Evolutionary conservation across 2,329 filamentous ascomycete species (phyloP).

Genomic region (Verticillium nubilum): DNA sequence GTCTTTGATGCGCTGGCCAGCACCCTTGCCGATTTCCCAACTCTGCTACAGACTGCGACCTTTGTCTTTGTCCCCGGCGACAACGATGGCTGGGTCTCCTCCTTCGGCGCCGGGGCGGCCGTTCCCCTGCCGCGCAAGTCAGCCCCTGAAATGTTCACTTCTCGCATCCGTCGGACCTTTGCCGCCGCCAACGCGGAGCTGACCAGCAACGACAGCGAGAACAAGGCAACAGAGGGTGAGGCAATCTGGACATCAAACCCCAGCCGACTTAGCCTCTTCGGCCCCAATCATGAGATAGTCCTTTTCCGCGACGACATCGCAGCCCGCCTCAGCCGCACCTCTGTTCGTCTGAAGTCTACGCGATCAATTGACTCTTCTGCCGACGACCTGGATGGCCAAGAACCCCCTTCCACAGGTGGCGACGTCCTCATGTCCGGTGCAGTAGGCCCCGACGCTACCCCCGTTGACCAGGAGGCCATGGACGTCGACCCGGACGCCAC

Average conservation of each 20-base stretch:
- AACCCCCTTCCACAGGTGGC: conserved; percentile 6
- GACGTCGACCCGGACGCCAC: conserved; percentile 32
- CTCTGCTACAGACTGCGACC: conserved; percentile 70
- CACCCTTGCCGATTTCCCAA: conserved; percentile 76
- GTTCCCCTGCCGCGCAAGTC: conserved; percentile 63
- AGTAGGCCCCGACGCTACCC: conserved; percentile 14
- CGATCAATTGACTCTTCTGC: conserved; percentile 19
- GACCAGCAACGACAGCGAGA: conserved; percentile 34
- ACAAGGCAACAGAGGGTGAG: conserved; percentile 49
- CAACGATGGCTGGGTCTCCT: conserved; percentile 93
- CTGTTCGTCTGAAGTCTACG: conserved; percentile 60
- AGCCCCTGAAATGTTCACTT: conserved; percentile 87
- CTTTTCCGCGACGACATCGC: conserved; percentile 85
- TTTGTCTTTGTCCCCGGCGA: conserved; percentile 95
- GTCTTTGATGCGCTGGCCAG: conserved; percentile 85
- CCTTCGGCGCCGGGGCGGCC: conserved; percentile 72
- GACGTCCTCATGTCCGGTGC: conserved; percentile 28
- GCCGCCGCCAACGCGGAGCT: conserved; percentile 67
- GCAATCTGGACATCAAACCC: conserved; percentile 89
- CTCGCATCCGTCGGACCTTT: conserved; percentile 75
- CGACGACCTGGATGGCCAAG: conserved; percentile 22
- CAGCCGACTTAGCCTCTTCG: conserved; percentile 75
- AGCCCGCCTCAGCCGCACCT: conserved; percentile 68
- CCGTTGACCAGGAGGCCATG: conserved; percentile 27
- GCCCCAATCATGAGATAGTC: conserved; percentile 80